Base-by-base conservation (phyloP, 1,139 yeast genomes). In the Petasospora fabianii region DNA sequence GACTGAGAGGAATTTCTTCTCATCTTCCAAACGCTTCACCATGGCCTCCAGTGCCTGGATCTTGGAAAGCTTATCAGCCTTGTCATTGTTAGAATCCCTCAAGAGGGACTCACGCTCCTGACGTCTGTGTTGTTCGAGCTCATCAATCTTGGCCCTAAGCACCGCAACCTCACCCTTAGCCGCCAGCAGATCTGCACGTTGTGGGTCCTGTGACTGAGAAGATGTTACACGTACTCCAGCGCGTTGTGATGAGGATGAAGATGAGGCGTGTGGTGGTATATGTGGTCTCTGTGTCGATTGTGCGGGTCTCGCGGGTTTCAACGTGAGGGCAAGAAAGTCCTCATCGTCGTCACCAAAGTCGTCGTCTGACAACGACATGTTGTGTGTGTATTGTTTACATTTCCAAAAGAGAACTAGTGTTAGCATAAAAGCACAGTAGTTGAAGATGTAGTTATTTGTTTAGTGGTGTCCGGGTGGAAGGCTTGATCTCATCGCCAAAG, bases 111-210 rank as follows among this genome's bases (percentile, higher is more conserved):
- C 51, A 4, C 35, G 32, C 24, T 53, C 53, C 12, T 28, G 32
- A 1, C 26, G 29, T 13, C 34, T 39, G 8, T 24, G 69, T 22
- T 59, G 58, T 36, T 75, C 76, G 10, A 75, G 54, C 36, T 71
- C 71, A 15, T 70, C 63, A 34, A 85, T 61, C 51, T 82, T 85
- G 15, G 82, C 77, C 42, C 90, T 65, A 18, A 87, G 66, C 27
- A 86, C 80, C 10, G 94, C 80, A 22, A 84, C 77, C 54, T 87
- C 95, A 3, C 96, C 96, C 48, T 73, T 80, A 1, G 87, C 80
- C 28, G 68, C 65, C 44, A 67, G 68, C 11, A 78, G 49, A 32
- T 61, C 62, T 17, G 11, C 27, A 39, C 48, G 33, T 36, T 30
- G 32, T 34, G 31, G 20, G 4, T 14, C 5, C 19, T 32, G 36